Evolutionary conservation across 106 monocot species (phyloP).

Genomic region (Hemerocallis citrina): DNA sequence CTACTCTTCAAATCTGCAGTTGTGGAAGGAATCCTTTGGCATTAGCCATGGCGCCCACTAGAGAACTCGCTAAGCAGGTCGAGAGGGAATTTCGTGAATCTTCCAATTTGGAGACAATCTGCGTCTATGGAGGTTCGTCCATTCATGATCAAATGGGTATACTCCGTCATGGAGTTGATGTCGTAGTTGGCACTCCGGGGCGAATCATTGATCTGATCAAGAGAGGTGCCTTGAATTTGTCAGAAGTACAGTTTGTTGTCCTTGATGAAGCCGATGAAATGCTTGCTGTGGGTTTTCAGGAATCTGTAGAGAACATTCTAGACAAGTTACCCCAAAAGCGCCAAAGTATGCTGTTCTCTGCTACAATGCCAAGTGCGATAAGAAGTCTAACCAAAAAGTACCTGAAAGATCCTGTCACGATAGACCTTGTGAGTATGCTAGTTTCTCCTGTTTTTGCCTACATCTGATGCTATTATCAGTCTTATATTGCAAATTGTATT

Average conservation of each 20-base stretch:
- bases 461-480: background rate
- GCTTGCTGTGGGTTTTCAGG: slow-evolving; percentile 92
- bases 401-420: slow-evolving; percentile 59
- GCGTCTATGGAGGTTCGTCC: slow-evolving; percentile 88
- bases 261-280: slow-evolving; percentile 98
- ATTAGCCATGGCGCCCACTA: slow-evolving; percentile 78
- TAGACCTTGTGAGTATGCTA: slow-evolving; percentile 79
- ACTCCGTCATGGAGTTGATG: slow-evolving; percentile 82
- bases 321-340: slow-evolving; percentile 65
- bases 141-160: slow-evolving; percentile 65
- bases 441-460: background rate
- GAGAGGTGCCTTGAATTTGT: slow-evolving; percentile 79
- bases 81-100: slow-evolving; percentile 96
- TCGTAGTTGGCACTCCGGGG: slow-evolving; percentile 94
- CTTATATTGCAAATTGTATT: too few relatives aligned
- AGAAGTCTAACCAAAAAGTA: slow-evolving; percentile 60
- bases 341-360: slow-evolving; percentile 94
- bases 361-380: slow-evolving; percentile 93
- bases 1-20: slow-evolving; percentile 30
- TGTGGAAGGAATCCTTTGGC: slow-evolving; percentile 81
- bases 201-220: slow-evolving; percentile 86
- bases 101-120: slow-evolving; percentile 59
- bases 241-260: slow-evolving; percentile 89
- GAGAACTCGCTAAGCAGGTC: slow-evolving; percentile 93
- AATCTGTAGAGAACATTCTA: slow-evolving; percentile 91